Percentiles rank a stretch among this genome's conserved stretches.
Evolutionary conservation across 768 basidiomycete genomes (phyloP).

Genomic region (Clitopilus hobsonii): DNA sequence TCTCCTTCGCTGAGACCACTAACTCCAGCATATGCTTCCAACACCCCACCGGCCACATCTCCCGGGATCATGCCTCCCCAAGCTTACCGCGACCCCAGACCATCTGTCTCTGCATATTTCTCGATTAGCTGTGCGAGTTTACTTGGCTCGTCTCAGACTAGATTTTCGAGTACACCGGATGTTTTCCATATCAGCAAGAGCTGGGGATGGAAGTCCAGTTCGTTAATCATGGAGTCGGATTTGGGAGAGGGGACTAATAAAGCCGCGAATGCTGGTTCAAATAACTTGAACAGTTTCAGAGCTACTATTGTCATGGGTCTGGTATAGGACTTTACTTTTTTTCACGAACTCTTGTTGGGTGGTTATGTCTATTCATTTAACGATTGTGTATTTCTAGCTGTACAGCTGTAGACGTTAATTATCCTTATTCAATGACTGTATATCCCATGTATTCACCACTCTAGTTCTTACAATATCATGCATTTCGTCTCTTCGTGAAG

Average conservation of each 20-base stretch:
- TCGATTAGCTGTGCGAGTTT: slow-evolving; percentile 77
- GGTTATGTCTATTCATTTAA: slow-evolving; percentile 9
- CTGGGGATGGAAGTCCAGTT: slow-evolving; percentile 87
- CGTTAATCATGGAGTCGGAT: slow-evolving; percentile 42
- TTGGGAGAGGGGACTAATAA: slow-evolving; percentile 24
- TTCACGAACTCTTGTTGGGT: neutral
- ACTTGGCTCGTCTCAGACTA: slow-evolving; percentile 76
- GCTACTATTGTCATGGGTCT: slow-evolving; percentile 79
- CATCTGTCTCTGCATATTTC: slow-evolving; percentile 75
- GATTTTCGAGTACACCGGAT: slow-evolving; percentile 85
- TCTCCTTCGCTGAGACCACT: slow-evolving; percentile 19
- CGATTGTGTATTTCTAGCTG: slow-evolving; percentile 6
- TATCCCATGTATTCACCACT: too few species aligned
- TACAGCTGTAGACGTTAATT: too few species aligned
- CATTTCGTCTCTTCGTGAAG: too few species aligned
- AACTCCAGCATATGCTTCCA: slow-evolving; percentile 11
- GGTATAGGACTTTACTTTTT: slow-evolving; percentile 35
- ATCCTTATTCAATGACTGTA: too few species aligned
- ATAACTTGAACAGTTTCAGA: slow-evolving; percentile 31
- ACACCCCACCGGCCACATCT: slow-evolving; percentile 36
- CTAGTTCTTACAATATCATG: too few species aligned
- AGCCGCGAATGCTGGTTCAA: neutral
- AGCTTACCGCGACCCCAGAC: slow-evolving; percentile 73
- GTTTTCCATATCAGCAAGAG: slow-evolving; percentile 80
- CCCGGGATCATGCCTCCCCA: slow-evolving; percentile 49